Evolutionary conservation across 1,284 basidiomycete species (phyloP), one percentile per base, ranked within the genome.

Genomic region (Cutaneotrichosporon sp.): DNA sequence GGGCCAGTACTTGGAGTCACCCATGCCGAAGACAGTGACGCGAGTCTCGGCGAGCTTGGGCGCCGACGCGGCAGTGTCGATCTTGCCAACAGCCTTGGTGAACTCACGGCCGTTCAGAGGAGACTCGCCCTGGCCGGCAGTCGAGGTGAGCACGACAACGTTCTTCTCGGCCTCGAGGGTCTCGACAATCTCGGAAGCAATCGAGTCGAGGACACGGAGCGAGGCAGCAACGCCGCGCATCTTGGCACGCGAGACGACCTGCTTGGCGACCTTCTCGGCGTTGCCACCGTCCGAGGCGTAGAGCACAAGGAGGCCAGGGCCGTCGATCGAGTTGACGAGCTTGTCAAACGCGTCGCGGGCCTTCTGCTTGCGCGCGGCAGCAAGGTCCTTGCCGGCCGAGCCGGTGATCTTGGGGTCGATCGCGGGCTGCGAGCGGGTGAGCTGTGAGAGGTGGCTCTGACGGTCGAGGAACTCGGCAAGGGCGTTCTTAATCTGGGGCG

Each of bases 1-100:
- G 21, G 97, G 97, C 96, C 96, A 99, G 83, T 99, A 99, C 82
- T 97, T 95, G 77, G 90, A 95, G 81, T 99, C 96, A 70, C 96
- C 96, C 88, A 99, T 90, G 60, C 85, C 95, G 72, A 99, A 97
- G 62, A 99, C 93, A 63, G 89, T 82, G 77, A 87, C 91, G 73
- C 87, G 88, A 69, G 94, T 82, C 65, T 87, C 87, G 62, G 73
- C 74, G 50, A 80, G 82, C 60, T 69, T 67, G 30, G 57, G 61
- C 32, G 69, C 67, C 47, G 70, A 62, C 10, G 84, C 82, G 21
- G 85, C 79, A 0, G 84, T 84, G 58, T 67, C 63, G 36, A 89
- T 85, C 56, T 88, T 88, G 74, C 89, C 89, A 68, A 95, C 72
- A 3, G 90, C 86, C 83, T 97, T 99, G 85, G 90, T 89, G 77